Conservation (phyloP, 2,329 filamentous ascomycete species). For the Talaromyces marneffei region DNA sequence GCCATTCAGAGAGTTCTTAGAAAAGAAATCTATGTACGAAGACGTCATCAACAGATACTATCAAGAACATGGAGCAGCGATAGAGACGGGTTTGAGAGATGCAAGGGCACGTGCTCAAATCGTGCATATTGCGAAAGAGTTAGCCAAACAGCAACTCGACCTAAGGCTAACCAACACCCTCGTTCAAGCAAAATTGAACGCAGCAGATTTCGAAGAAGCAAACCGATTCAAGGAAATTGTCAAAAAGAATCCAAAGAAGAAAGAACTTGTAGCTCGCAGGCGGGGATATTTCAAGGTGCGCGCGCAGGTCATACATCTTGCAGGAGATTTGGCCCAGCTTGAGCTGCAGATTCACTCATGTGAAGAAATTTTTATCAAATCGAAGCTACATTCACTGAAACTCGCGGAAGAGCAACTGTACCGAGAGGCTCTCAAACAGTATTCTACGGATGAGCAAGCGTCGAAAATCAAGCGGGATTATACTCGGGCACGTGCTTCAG, state of each 20-base stretch:
- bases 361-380: background rate
- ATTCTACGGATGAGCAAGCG: background rate
- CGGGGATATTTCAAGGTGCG: background rate
- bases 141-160: constrained; percentile 15
- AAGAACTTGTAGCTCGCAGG: background rate
- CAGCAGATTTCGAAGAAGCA: background rate
- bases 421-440: background rate
- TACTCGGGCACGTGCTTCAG: background rate
- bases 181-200: background rate
- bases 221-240: constrained; percentile 22
- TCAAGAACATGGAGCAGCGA: background rate
- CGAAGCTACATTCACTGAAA: background rate
- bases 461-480: background rate
- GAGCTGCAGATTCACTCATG: background rate
- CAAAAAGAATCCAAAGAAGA: background rate
- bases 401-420: constrained; percentile 21
- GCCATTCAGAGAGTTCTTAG: constrained; percentile 17
- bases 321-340: background rate
- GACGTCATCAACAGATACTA: background rate
- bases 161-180: constrained; percentile 21
- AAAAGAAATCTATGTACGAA: background rate
- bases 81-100: background rate
- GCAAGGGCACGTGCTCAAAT: background rate
- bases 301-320: constrained; percentile 26
- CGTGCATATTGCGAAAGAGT: constrained; percentile 15